Conservation (phyloP, 2,329 filamentous ascomycete genomes). For the Emmonsia crescens region DNA sequence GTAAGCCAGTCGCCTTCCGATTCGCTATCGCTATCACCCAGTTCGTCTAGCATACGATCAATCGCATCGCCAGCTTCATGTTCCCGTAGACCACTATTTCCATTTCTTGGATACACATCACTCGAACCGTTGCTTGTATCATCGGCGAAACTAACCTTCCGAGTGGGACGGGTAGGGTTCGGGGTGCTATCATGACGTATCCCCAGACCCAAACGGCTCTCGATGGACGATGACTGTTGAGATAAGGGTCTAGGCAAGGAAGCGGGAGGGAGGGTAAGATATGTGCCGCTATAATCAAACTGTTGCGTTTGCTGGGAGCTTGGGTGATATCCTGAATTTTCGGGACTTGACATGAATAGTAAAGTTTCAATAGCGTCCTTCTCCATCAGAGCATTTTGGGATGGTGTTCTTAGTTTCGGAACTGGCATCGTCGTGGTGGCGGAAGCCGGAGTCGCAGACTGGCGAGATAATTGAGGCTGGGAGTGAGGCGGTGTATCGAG, state of each 20-base stretch:
- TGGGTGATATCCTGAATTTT: conserved; percentile 35
- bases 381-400: conserved; percentile 37
- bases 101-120: background rate
- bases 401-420: conserved; percentile 26
- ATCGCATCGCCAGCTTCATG: conserved; percentile 18
- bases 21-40: conserved; percentile 19
- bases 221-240: conserved; percentile 12
- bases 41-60: conserved; percentile 21
- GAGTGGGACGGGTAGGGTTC: background rate
- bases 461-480: conserved; percentile 17
- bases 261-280: conserved; percentile 12
- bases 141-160: conserved; percentile 15
- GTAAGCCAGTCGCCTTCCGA: conserved; percentile 10
- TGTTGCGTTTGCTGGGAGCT: conserved; percentile 22
- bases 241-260: conserved; percentile 13
- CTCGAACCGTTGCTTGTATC: conserved; percentile 8
- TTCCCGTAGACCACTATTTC: conserved; percentile 7
- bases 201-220: conserved; percentile 1
- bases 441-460: conserved; percentile 11
- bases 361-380: conserved; percentile 42
- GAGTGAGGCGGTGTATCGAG: conserved; percentile 22
- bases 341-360: conserved; percentile 41
- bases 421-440: conserved; percentile 10
- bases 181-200: background rate
- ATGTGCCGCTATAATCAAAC: conserved; percentile 4